These are phyloP conservation scores for Termitomyces heimii DNA, from an alignment of 768 basidiomycete genomes.

Conservation along the genomic window DNA sequence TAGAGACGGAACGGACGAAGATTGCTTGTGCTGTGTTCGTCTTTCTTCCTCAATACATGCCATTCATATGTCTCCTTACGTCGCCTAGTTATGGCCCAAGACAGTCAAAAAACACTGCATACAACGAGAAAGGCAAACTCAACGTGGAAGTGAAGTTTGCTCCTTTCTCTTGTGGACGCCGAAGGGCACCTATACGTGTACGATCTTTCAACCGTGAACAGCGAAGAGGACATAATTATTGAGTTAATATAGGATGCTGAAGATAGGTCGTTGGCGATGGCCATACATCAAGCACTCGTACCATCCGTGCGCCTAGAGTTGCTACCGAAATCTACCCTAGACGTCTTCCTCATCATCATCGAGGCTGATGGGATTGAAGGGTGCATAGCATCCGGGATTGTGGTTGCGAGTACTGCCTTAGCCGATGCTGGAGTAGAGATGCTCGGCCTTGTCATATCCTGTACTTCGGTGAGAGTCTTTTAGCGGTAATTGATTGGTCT, in stretches of 20 bases:
- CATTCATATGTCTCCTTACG: constrained; percentile 5
- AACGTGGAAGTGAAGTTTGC: constrained; percentile 97
- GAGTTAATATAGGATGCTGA: constrained; percentile 74
- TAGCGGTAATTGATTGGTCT: not conserved
- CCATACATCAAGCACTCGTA: constrained; percentile 80
- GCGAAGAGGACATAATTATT: constrained; percentile 14
- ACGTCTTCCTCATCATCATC: constrained; percentile 84
- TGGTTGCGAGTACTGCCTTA: constrained; percentile 86
- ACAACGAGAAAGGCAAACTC: constrained; percentile 82
- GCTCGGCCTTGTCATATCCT: constrained; percentile 81
- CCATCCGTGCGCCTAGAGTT: constrained; percentile 84
- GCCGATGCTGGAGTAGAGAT: constrained; percentile 93
- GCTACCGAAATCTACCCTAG: constrained; percentile 91
- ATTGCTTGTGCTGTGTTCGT: constrained; percentile 94
- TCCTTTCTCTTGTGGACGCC: constrained; percentile 78
- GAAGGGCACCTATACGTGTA: constrained; percentile 85
- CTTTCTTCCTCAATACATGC: constrained; percentile 1
- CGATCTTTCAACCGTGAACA: constrained; percentile 20
- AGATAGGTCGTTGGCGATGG: constrained; percentile 76
- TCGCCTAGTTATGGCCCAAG: constrained; percentile 71
- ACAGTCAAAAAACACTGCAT: constrained; percentile 73
- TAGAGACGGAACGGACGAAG: constrained; percentile 89
- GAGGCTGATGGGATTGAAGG: constrained; percentile 92
- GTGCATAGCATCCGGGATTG: constrained; percentile 78
- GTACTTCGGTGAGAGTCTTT: constrained; percentile 56